Evolutionary conservation across 331 rosid species (phyloP).

Genomic region (Malus hybrid): DNA sequence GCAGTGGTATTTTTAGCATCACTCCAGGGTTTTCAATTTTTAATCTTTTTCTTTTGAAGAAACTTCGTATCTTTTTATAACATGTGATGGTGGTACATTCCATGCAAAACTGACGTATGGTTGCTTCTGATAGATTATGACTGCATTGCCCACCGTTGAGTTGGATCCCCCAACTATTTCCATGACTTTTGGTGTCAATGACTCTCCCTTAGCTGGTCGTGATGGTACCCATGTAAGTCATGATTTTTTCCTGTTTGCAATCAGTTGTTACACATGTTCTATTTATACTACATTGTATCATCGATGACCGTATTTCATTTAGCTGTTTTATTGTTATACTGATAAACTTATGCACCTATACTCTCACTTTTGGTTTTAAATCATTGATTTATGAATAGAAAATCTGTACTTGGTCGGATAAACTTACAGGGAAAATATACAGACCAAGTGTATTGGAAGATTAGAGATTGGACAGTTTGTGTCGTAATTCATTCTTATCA

Average conservation of each 20-base stretch:
- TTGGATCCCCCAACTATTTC: slow-evolving; percentile 99
- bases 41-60: neutral
- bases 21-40: neutral
- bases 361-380: neutral
- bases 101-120: neutral
- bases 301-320: too few species aligned
- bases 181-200: slow-evolving; percentile 98
- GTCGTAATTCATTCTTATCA: neutral
- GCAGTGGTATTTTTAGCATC: neutral
- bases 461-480: neutral
- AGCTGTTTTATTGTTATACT: neutral
- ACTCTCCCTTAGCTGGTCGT: slow-evolving; percentile 97
- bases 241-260: slow-evolving; percentile 10
- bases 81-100: neutral
- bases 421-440: neutral
- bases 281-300: neutral
- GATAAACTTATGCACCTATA: neutral
- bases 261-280: neutral
- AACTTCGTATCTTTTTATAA: neutral
- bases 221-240: slow-evolving; percentile 87
- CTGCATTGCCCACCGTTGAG: slow-evolving; percentile 75
- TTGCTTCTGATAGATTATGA: slow-evolving; percentile 42
- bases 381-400: neutral
- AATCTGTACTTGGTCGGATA: neutral
- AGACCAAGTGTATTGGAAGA: neutral